Evolutionary conservation across 192 early-diverging fungal species (phyloP).

Genomic region (Globomyces pollinis-pini): DNA sequence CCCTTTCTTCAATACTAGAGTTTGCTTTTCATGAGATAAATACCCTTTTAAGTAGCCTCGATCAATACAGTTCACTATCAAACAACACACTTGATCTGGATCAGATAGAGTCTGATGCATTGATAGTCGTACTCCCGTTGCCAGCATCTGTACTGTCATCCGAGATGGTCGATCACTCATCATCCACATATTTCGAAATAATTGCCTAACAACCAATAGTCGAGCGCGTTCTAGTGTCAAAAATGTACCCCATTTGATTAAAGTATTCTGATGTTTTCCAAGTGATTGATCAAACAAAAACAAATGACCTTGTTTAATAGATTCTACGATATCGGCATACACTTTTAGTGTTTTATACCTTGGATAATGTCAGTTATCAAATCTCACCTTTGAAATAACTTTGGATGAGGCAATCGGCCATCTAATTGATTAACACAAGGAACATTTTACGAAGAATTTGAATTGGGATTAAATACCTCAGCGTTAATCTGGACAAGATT

Average conservation of each 20-base stretch:
- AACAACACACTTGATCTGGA: slow-evolving; percentile 77
- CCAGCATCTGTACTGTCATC: slow-evolving; percentile 54
- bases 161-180: slow-evolving; percentile 44
- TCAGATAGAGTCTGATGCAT: slow-evolving; percentile 40
- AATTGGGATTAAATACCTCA: slow-evolving; percentile 67
- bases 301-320: slow-evolving; percentile 68
- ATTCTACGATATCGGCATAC: slow-evolving; percentile 59
- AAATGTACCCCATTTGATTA: slow-evolving; percentile 67
- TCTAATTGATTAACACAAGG: background rate
- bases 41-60: slow-evolving; percentile 86
- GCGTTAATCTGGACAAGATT: background rate
- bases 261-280: slow-evolving; percentile 37
- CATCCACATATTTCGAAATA: slow-evolving; percentile 71
- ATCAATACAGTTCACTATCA: slow-evolving; percentile 83
- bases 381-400: too few species aligned
- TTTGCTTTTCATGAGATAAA: slow-evolving; percentile 67
- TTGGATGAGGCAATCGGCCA: too few species aligned
- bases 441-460: slow-evolving; percentile 65
- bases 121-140: slow-evolving; percentile 56
- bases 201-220: slow-evolving; percentile 58
- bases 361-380: too few species aligned
- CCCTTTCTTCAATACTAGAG: slow-evolving; percentile 66
- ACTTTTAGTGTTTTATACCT: too few species aligned
- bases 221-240: slow-evolving; percentile 74
- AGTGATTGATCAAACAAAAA: slow-evolving; percentile 64